Base-by-base conservation (phyloP, 805 yeast species). In the Tetrapisispora pingtungensis region DNA sequence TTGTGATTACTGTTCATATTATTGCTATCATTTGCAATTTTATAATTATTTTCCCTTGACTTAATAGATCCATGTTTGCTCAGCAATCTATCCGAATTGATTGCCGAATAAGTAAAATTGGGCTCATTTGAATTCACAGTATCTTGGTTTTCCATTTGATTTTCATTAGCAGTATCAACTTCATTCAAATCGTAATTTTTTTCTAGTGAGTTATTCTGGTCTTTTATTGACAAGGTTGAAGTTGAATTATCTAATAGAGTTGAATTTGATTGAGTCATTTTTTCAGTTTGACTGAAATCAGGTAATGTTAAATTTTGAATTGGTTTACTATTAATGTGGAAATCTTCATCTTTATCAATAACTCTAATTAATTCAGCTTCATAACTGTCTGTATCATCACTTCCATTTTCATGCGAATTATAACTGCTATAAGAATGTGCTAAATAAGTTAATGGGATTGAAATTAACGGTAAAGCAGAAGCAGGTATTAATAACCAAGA, bases 401-500 rank as follows among this genome's bases (percentile, higher is more conserved):
- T 49, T 19, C 46, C 56, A 17, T 55, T 34, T 5, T 35, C 13
- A 18, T 47, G 8, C 52, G 55, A 36, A 12, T 32, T 18, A 12
- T 30, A 12, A 15, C 41, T 19, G 14, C 41, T 27, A 22, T 44
- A 42, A 15, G 61, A 48, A 44, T 60, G 57, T 19, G 74, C 70
- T 24, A 75, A 50, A 41, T 74, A 68, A 27, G 74, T 64, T 35
- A 77, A 59, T 6, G 83, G 74, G 2, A 80, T 47, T 1, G 78
- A 62, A 2, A 78, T 43, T 46, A 84, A 64, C 44, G 72, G 70
- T 43, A 79, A 62, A 0, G 70, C 81, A 12, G 84, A 81, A 4
- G 85, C 73, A 1, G 82, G 87, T 26, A 83, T 71, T 54, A 81
- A 67, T 30, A 80, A 58, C 89, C 90, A 84, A 8, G 80, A 71